Base-by-base conservation (phyloP, 2,329 filamentous ascomycete species). In the Aspergillus glaucus region DNA sequence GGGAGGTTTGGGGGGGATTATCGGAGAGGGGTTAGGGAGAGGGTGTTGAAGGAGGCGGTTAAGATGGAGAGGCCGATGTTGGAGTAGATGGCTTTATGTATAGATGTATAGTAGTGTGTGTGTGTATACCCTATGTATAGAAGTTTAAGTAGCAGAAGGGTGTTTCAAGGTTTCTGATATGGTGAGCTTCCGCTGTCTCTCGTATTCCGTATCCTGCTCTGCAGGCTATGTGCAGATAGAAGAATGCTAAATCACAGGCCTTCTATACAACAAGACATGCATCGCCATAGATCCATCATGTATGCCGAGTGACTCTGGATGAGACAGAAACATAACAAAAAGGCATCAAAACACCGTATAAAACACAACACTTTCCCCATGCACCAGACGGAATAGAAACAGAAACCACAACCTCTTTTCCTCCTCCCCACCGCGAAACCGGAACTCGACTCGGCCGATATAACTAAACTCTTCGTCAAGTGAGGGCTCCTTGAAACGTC, bases 391-490 rank as follows among this genome's bases (percentile, higher is more conserved):
- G 14, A 7, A 15, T 6, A 37, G 12, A 37, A 37, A 37, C 34
- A 21, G 15, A 15, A 37, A n/a, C n/a, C 91, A 96, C 40, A 87
- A 70, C 34, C 73, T 72, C 61, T 82, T 84, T 55, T 89, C 83
- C 30, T 85, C 83, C 30, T 85, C 81, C 1, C 77, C 79, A 0
- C 89, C 89, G 40, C 80, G 74, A 62, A 93, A 92, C 64, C 76
- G 63, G 61, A 97, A 98, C 30, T 86, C 80, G 0, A 95, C 73
- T 47, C 82, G 80, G 1, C 80, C 75, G 30, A 98, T 80, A 56
- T 96, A 88, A 54, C 86, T 74, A 60, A 96, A 96, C 0, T 92
- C 92, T 69, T 98, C 93, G 10, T 79, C 77, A 1, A 79, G 51
- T 36, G 77, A 79, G 0, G 92, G 93, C 56, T 85, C 78, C 55